Conservation (phyloP, 192 early-diverging fungal genomes). For the Entomortierella lignicola region DNA sequence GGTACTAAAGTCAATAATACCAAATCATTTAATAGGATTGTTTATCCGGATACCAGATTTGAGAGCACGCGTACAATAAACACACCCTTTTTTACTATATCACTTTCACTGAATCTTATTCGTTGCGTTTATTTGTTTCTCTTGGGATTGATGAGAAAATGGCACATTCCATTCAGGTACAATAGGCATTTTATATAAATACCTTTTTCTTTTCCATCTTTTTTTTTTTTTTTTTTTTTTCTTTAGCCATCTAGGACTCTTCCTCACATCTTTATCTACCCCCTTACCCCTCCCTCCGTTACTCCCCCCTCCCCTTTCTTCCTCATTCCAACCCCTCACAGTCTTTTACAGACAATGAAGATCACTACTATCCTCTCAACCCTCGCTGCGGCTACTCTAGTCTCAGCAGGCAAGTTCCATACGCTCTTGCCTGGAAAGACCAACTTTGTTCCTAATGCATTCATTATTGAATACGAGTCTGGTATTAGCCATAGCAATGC, state of each 20-base stretch:
- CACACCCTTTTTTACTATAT: too few species aligned
- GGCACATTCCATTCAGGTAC: too few species aligned
- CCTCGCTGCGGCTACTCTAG: conserved; percentile 18
- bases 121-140: too few species aligned
- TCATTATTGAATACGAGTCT: conserved; percentile 43
- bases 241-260: neutral
- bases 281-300: neutral
- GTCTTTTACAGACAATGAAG: conserved; percentile 13
- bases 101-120: too few species aligned
- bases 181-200: too few species aligned
- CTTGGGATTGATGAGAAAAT: too few species aligned
- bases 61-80: too few species aligned
- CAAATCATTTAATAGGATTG: too few species aligned
- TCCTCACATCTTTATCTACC: neutral
- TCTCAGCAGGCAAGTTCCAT: conserved; percentile 39
- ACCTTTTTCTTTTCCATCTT: too few species aligned
- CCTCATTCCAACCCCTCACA: neutral
- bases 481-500: conserved; percentile 10
- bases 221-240: neutral
- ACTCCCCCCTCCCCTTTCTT: neutral
- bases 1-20: too few species aligned
- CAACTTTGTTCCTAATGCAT: neutral
- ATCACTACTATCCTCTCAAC: conserved; percentile 23
- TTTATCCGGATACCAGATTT: too few species aligned
- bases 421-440: neutral